Evolutionary conservation across 2,329 filamentous ascomycete genomes (phyloP).

Genomic region (Falciphora oryzae): DNA sequence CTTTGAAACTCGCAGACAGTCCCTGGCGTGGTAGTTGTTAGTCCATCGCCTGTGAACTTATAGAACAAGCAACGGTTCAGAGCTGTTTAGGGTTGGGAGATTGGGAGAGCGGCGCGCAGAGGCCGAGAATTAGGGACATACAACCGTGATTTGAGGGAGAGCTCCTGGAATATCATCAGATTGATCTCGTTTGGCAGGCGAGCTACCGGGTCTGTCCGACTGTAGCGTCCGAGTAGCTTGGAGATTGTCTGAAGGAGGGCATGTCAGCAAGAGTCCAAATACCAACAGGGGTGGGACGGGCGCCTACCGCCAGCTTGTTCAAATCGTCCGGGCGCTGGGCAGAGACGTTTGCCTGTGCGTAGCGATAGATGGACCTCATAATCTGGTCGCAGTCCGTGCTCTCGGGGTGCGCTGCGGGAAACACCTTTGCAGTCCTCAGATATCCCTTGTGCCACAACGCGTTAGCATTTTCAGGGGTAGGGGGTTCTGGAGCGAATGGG

Average conservation of each 20-base stretch:
- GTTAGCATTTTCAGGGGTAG: neutral
- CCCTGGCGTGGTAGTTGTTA: neutral
- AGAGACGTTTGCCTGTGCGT: constrained; percentile 5
- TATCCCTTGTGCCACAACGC: neutral
- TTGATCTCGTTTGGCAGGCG: constrained; percentile 5
- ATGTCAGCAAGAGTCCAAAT: neutral
- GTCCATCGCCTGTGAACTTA: too few species aligned
- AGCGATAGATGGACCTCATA: constrained; percentile 1
- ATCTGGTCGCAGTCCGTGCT: neutral
- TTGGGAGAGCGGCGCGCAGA: neutral
- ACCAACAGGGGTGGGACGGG: neutral
- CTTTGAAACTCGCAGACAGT: constrained; percentile 4
- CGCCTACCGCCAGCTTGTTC: neutral
- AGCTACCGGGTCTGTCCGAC: neutral
- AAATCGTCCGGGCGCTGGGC: neutral
- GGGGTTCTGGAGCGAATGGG: too few species aligned
- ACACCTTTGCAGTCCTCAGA: constrained; percentile 5
- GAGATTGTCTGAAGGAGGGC: neutral
- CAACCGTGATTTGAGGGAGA: constrained; percentile 1
- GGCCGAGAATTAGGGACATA: neutral
- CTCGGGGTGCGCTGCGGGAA: neutral
- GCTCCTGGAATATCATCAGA: constrained; percentile 7
- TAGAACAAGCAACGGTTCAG: neutral
- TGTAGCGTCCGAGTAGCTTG: neutral
- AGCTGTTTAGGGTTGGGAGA: neutral